Evolutionary conservation across 352 stramenopile genomes (phyloP), one percentile per base, ranked within the genome.

Genomic region (Phytophthora agathidicida): DNA sequence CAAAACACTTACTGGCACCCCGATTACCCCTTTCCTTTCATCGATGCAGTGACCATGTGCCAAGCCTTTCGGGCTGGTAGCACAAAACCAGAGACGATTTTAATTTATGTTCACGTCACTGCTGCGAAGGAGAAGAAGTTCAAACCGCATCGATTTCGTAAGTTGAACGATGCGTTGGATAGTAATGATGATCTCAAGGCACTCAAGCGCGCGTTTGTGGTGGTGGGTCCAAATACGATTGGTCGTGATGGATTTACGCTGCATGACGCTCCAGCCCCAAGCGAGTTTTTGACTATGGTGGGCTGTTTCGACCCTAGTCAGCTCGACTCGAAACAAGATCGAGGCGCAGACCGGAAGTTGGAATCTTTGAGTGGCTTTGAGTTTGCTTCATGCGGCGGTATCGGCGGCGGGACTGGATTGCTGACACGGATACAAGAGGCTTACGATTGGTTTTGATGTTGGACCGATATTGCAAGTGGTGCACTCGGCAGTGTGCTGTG

Each of bases 91-190:
- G 41, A 66, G 48, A 55, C 16, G 39, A 39, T 66, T 33, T 10
- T 61, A 26, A 49, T 45, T 30, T 59, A 41, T 8, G 28, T 68
- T 28, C 60, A 68, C 9, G 19, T 59, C 36, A 54, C 51, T 3
- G 43, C 44, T 43, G 1, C 2, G 28, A 53, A 16, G 7, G 50
- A 57, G 26, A 51, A 60, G 38, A 68, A 14, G 22, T 54, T 68
- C n/a, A 58, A 58, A 38, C 4, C 11, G 38, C 5, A 44, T 7
- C 27, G 33, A 51, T 30, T 62, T 5, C 3, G 19, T 19, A 7
- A 13, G 28, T 26, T 62, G 58, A 56, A 67, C 36, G 16, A 67
- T 52, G 58, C 22, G 37, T 28, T 62, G 42, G 33, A 67, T 49
- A 60, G 48, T 33, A 65, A 65, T 19, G 11, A 13, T 28, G 19